phyloP scores from a whole-genome alignment of 805 yeast genomes.

The Metschnikowia gruessii region DNA sequence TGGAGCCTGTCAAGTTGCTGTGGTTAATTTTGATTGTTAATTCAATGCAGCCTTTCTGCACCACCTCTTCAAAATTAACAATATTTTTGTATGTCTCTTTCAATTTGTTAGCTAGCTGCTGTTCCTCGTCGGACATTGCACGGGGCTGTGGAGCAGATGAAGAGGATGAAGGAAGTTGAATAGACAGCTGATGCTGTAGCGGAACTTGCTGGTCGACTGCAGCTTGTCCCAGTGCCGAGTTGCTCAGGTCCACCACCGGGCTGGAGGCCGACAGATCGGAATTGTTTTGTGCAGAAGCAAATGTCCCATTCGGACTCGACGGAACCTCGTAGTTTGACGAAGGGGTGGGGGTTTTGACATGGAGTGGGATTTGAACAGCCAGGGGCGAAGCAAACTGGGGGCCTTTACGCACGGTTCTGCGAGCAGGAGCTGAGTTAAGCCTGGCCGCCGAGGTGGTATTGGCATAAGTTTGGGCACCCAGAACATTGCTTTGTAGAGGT shows the following conservation, averaged over 20 bases:
- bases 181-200: slow-evolving; percentile 17
- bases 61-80: slow-evolving; percentile 62
- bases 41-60: slow-evolving; percentile 67
- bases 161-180: slow-evolving; percentile 7
- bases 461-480: slow-evolving; percentile 13
- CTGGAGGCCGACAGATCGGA: slow-evolving; percentile 43
- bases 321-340: slow-evolving; percentile 42
- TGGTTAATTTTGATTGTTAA: slow-evolving; percentile 48
- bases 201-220: slow-evolving; percentile 11
- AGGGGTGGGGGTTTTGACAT: slow-evolving; percentile 39
- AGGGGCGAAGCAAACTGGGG: slow-evolving; percentile 17
- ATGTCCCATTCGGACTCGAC: slow-evolving; percentile 35
- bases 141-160: slow-evolving; percentile 17
- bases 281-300: slow-evolving; percentile 29
- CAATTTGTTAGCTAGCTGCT: slow-evolving; percentile 61
- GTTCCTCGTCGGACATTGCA: slow-evolving; percentile 56
- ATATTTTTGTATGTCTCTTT: slow-evolving; percentile 74
- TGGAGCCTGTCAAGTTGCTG: slow-evolving; percentile 32
- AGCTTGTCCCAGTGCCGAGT: slow-evolving; percentile 2
- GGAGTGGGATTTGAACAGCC: slow-evolving; percentile 12
- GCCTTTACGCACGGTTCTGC: slow-evolving; percentile 15
- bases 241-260: slow-evolving; percentile 24
- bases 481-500: slow-evolving; percentile 17
- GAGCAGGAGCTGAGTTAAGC: slow-evolving; percentile 7
- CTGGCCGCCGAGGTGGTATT: slow-evolving; percentile 8